Evolutionary conservation across 352 stramenopile genomes (phyloP).

Genomic region (Phytophthora brassicae): DNA sequence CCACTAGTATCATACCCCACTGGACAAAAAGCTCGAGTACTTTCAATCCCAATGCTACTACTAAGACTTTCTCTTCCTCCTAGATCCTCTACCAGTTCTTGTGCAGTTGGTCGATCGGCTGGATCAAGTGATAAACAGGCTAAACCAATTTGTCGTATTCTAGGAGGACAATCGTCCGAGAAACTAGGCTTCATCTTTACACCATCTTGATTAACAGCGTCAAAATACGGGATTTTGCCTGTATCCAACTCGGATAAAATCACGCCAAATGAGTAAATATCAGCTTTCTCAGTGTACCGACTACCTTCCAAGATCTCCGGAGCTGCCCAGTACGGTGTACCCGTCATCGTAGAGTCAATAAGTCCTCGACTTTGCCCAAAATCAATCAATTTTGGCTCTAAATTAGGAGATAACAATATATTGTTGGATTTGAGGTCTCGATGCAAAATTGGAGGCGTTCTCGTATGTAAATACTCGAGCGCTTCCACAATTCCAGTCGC

Average conservation of each 20-base stretch:
- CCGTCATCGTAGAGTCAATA: constrained; percentile 40
- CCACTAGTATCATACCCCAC: background rate
- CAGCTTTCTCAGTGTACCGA: constrained; percentile 53
- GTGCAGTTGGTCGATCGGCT: constrained; percentile 6
- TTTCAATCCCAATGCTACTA: background rate
- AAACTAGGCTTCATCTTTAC: constrained; percentile 37
- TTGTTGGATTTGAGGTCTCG: constrained; percentile 51
- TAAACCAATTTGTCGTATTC: constrained; percentile 23
- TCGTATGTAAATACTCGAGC: constrained; percentile 36
- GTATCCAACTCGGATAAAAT: constrained; percentile 53
- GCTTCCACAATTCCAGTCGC: constrained; percentile 33
- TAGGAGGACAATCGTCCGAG: constrained; percentile 34
- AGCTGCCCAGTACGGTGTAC: constrained; percentile 82
- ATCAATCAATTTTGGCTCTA: constrained; percentile 77
- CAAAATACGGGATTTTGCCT: constrained; percentile 32
- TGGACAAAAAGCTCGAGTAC: background rate
- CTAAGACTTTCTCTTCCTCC: constrained; percentile 5
- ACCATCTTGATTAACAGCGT: constrained; percentile 19
- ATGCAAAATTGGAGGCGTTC: constrained; percentile 33
- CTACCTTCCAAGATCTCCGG: constrained; percentile 69
- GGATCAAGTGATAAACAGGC: constrained; percentile 25
- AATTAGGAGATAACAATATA: constrained; percentile 63
- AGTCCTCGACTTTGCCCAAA: constrained; percentile 65
- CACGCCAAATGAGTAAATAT: constrained; percentile 75
- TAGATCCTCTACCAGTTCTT: constrained; percentile 10